These are phyloP conservation scores for Trichoderma gamsii DNA, from an alignment of 495 filamentous ascomycete species.

Conservation along the genomic window DNA sequence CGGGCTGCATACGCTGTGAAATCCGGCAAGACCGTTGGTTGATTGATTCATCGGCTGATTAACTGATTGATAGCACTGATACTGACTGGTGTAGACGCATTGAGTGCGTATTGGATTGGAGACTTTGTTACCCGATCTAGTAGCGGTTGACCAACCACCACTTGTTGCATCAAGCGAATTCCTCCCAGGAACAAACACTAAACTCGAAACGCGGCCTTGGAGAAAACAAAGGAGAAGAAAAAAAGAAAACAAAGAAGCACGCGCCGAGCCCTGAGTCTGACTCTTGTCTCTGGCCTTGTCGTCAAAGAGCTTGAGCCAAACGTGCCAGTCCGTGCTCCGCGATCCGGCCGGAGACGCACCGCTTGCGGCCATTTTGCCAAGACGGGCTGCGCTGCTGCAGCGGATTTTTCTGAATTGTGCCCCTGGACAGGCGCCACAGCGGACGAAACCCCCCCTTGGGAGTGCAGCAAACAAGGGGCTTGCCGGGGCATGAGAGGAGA, in stretches of 20 bases:
- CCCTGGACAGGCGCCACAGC: slow-evolving; percentile 12
- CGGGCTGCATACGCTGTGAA: not conserved
- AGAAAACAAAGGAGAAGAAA: no score
- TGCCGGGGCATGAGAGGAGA: no score
- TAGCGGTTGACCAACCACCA: not conserved
- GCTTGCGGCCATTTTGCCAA: not conserved
- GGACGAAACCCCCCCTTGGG: slow-evolving; percentile 11
- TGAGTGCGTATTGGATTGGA: no score
- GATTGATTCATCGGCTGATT: not conserved
- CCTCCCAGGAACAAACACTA: no score
- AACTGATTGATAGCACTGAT: not conserved
- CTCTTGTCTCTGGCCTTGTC: not conserved
- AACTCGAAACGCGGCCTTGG: no score
- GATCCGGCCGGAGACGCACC: not conserved
- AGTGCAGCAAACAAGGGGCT: not conserved
- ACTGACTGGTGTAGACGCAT: no score
- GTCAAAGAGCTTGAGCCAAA: not conserved
- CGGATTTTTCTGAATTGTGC: not conserved
- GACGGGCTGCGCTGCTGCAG: not conserved
- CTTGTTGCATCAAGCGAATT: not conserved
- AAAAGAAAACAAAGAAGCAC: not conserved
- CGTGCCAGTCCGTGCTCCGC: no score
- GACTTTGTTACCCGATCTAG: no score
- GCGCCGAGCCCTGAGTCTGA: not conserved
- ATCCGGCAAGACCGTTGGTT: not conserved